phyloP scores from a whole-genome alignment of 495 filamentous ascomycete species.

The Xylaria venustula region DNA sequence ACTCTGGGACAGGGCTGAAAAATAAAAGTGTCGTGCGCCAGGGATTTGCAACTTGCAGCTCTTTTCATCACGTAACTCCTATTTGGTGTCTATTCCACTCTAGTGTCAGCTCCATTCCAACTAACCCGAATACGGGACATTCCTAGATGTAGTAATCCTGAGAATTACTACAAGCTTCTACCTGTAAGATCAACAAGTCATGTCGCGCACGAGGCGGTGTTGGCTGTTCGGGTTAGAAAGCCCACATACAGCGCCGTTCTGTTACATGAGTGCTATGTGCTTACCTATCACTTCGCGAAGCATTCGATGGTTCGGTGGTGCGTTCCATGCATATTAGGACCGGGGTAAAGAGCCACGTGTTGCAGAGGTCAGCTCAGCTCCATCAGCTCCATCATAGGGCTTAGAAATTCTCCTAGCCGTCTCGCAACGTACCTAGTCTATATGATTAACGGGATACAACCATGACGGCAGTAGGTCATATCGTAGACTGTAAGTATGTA shows the following conservation, averaged over 20 bases:
- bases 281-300: background rate
- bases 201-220: background rate
- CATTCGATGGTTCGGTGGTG: background rate
- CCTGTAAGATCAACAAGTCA: background rate
- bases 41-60: background rate
- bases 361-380: background rate
- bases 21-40: background rate
- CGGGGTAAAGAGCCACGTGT: background rate
- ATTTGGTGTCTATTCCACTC: background rate
- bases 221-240: background rate
- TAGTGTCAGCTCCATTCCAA: background rate
- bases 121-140: background rate
- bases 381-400: background rate
- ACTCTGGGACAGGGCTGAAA: slow-evolving; percentile 10
- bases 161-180: background rate
- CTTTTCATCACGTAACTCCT: background rate
- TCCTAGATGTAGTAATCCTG: background rate
- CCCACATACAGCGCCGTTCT: background rate
- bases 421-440: background rate
- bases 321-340: background rate
- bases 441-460: background rate
- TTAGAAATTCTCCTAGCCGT: too few relatives aligned
- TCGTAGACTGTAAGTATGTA: background rate
- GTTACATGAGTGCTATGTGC: too few relatives aligned
- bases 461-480: background rate